phyloP scores from a whole-genome alignment of 2,329 filamentous ascomycete genomes.

The Phaeosphaeriaceae sp. region DNA sequence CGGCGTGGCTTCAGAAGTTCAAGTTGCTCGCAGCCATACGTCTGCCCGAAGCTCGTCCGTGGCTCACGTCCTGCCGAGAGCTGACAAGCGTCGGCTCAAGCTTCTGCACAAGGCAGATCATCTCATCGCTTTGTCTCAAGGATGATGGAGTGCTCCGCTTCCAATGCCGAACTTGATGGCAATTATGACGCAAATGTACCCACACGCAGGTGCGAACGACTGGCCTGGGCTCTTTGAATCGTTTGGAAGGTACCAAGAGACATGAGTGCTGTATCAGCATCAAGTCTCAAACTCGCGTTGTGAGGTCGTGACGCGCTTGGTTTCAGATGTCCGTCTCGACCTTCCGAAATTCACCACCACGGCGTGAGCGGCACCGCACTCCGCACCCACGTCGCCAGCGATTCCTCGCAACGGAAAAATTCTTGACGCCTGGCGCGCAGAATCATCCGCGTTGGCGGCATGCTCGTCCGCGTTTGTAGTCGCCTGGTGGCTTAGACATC shows the following conservation, averaged over 20 bases:
- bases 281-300: conserved; percentile 18
- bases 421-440: background rate
- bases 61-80: too few relatives aligned
- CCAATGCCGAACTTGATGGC: background rate
- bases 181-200: background rate
- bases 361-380: conserved; percentile 19
- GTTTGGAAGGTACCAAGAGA: conserved; percentile 1
- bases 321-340: conserved; percentile 24
- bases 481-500: conserved; percentile 22
- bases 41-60: background rate
- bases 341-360: conserved; percentile 13
- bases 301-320: conserved; percentile 17
- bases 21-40: too few relatives aligned
- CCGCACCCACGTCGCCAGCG: conserved; percentile 15
- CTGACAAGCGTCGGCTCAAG: background rate
- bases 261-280: conserved; percentile 29
- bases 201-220: background rate
- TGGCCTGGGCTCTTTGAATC: conserved; percentile 3
- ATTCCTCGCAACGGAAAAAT: background rate
- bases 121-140: background rate
- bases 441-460: conserved; percentile 9
- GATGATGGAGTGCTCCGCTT: background rate
- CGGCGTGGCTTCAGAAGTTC: too few relatives aligned
- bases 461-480: conserved; percentile 18
- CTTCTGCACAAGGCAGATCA: background rate